Evolutionary conservation across 495 filamentous ascomycete genomes (phyloP).

Genomic region (Pseudoneurospora amorphoporcata): DNA sequence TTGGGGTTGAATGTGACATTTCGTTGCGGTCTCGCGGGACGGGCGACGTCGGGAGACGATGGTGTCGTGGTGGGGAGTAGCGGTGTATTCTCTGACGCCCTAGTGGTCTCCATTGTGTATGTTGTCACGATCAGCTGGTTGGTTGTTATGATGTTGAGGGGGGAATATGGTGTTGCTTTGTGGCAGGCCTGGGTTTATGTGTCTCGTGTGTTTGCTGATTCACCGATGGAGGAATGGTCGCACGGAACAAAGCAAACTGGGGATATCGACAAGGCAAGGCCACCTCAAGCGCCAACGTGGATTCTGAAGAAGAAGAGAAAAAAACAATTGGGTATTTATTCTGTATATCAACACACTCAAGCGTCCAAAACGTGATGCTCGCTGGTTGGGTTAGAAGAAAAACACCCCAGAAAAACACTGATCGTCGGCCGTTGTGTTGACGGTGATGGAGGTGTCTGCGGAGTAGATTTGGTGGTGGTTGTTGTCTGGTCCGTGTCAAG

Average conservation of each 20-base stretch:
- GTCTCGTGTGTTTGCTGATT: neutral
- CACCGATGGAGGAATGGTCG: neutral
- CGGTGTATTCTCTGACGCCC: slow-evolving; percentile 22
- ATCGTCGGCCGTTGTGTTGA: neutral
- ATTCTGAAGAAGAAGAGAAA: neutral
- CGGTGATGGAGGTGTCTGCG: neutral
- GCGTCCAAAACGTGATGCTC: neutral
- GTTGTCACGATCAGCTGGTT: neutral
- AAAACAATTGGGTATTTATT: neutral
- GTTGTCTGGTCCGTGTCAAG: neutral
- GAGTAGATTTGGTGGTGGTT: neutral
- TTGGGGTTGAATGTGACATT: slow-evolving; percentile 42
- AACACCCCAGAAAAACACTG: neutral
- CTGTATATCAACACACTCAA: neutral
- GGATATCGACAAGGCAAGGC: neutral
- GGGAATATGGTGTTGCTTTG: neutral
- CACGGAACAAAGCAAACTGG: neutral
- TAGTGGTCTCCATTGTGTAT: slow-evolving; percentile 12
- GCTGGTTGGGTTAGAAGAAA: neutral
- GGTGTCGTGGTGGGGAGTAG: slow-evolving; percentile 20
- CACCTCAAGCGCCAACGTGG: neutral
- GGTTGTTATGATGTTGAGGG: neutral
- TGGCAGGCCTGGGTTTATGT: neutral
- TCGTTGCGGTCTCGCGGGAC: slow-evolving; percentile 26
- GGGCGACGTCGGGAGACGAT: slow-evolving; percentile 23